Evolutionary conservation across 2,329 filamentous ascomycete genomes (phyloP), one percentile per base, ranked within the genome.

Genomic region (Orbilia javanica): DNA sequence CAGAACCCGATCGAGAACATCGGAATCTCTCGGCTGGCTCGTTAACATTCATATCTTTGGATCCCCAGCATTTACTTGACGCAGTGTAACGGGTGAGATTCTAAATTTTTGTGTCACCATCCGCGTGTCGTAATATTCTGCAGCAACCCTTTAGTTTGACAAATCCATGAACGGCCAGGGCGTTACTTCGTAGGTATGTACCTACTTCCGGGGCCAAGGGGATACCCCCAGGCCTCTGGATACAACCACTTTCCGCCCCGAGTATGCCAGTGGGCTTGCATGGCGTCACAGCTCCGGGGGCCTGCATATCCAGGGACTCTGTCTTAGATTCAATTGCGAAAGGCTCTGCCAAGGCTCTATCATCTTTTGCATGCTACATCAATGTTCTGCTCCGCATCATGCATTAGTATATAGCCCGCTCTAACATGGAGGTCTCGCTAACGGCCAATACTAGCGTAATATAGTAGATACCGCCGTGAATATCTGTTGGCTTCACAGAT

Each of bases 71-170:
- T 27, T 20, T 44, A 71, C 18, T 34, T 34, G 22, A 53, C 52
- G 66, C 53, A 20, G 53, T 62, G 53, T 62, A 62, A 66, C 63
- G 15, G 18, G 31, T 66, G 55, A 60, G 55, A 60, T 60, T 7
- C 34, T 39, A 60, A 44, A 8, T 25, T 3, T 60, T 42, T 60
- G 34, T 60, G 34, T 60, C 55, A 60, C 55, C 34, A 60, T 60
- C 55, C 34, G 34, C 34, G 55, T 60, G 55, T 60, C 55, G 34
- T 60, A 25, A 25, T 22, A 29, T 42, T 42, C 18, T 27, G 55
- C 34, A 42, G 13, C 55, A 20, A 60, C 27, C 20, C 20, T 60
- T 39, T 18, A n/a, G 55, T 25, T 42, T 42, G 20, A 27, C 34
- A 60, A 60, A 15, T 22, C 15, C 22, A 39, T 11, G 13, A 39